These are phyloP conservation scores for Pinus taeda DNA, from an alignment of 75 land plant genomes.

Conservation along the genomic window DNA sequence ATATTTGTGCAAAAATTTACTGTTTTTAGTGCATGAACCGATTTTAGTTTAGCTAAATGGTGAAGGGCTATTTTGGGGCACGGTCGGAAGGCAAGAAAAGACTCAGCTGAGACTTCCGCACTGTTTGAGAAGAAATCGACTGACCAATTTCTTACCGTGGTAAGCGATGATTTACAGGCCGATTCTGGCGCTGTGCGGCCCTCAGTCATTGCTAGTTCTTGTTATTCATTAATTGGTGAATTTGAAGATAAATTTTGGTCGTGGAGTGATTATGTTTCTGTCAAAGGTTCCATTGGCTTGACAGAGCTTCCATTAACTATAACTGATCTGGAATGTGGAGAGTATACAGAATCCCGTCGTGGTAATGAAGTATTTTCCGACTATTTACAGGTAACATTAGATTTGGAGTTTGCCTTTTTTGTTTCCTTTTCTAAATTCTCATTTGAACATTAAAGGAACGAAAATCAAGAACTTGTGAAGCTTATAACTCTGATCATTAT, in stretches of 20 bases:
- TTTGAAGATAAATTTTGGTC: not conserved
- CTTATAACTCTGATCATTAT: not conserved
- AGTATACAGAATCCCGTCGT: slow-evolving; percentile 2
- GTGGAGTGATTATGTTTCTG: not conserved
- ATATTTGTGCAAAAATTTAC: too few species aligned
- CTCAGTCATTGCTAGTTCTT: not conserved
- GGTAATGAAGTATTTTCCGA: not conserved
- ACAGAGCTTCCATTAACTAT: not conserved
- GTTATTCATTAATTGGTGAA: not conserved
- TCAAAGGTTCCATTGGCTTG: not conserved
- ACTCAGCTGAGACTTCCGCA: too few species aligned
- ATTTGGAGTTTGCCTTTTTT: not conserved
- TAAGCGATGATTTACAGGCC: not conserved
- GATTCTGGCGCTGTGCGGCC: not conserved
- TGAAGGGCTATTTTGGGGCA: too few species aligned
- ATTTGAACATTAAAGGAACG: not conserved
- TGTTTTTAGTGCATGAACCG: too few species aligned
- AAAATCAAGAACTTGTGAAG: not conserved
- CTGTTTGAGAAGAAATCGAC: not conserved
- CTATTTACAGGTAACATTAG: not conserved
- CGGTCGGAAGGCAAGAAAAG: too few species aligned
- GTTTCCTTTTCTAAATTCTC: not conserved
- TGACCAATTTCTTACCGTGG: not conserved
- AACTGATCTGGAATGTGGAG: not conserved
- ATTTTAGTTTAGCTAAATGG: too few species aligned